Conservation (phyloP, 2,329 filamentous ascomycete genomes). For the Paraphoma sp. region DNA sequence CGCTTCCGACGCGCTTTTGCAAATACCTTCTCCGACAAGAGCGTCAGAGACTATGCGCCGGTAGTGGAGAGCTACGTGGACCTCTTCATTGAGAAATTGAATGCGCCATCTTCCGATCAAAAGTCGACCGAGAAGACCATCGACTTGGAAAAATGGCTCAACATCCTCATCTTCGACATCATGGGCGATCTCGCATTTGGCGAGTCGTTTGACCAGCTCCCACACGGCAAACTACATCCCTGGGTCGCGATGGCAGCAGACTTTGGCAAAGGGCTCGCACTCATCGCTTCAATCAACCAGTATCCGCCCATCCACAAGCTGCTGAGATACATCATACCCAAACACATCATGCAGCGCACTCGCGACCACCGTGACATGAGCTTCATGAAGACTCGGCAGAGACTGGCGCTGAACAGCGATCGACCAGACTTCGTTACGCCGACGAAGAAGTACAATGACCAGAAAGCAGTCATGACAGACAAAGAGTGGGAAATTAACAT, state of each 20-base stretch:
- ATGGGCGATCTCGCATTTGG: constrained; percentile 60
- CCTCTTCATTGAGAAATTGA: constrained; percentile 26
- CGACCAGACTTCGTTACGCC: constrained; percentile 38
- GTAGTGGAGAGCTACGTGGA: constrained; percentile 33
- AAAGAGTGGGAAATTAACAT: constrained; percentile 50
- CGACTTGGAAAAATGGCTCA: constrained; percentile 25
- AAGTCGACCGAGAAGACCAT: constrained; percentile 14
- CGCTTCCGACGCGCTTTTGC: constrained; percentile 32
- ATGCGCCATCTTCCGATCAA: neutral
- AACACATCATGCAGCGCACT: constrained; percentile 27
- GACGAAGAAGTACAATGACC: constrained; percentile 28
- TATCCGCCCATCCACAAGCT: constrained; percentile 34
- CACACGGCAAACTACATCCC: constrained; percentile 43
- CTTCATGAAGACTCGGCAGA: constrained; percentile 26
- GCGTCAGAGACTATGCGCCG: constrained; percentile 29
- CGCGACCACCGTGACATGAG: constrained; percentile 32
- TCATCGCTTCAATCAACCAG: constrained; percentile 35
- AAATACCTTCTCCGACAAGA: constrained; percentile 36
- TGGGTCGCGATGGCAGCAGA: constrained; percentile 45
- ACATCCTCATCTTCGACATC: constrained; percentile 33
- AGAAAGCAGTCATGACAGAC: constrained; percentile 21
- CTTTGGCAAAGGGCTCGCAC: constrained; percentile 35
- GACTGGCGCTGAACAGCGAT: constrained; percentile 23
- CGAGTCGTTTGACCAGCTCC: constrained; percentile 52
- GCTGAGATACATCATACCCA: constrained; percentile 31